Evolutionary conservation across 306 rosid species (phyloP).

Genomic region (Coriaria nepalensis): DNA sequence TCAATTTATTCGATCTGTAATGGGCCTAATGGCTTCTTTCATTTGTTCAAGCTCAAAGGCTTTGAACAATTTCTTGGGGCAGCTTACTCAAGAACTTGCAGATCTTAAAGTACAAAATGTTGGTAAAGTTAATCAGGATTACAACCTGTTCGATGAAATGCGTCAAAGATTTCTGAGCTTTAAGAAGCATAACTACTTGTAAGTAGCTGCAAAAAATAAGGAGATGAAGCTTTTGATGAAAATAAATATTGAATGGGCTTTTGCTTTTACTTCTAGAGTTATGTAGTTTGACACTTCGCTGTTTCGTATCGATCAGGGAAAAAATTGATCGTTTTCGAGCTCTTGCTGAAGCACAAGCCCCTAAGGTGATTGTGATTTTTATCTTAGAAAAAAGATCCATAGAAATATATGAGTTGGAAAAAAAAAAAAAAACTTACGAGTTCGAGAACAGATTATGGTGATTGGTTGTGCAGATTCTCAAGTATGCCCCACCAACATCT

Average conservation of each 20-base stretch:
- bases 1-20: too few species aligned
- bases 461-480: slow-evolving; percentile 95
- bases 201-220: slow-evolving; percentile 18
- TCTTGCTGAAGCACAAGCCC: slow-evolving; percentile 63
- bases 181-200: slow-evolving; percentile 56
- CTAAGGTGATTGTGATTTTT: slow-evolving; percentile 40
- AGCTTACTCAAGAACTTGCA: slow-evolving; percentile 10
- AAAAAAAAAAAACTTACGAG: slow-evolving; percentile 32
- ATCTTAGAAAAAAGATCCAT: neutral
- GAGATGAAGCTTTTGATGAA: neutral
- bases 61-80: slow-evolving; percentile 10
- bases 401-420: slow-evolving; percentile 37
- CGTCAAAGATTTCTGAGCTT: slow-evolving; percentile 55
- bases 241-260: neutral
- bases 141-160: slow-evolving; percentile 47
- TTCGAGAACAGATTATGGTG: slow-evolving; percentile 71
- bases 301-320: slow-evolving; percentile 34
- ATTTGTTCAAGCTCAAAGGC: slow-evolving; percentile 23
- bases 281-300: too few species aligned
- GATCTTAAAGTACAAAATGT: slow-evolving; percentile 13
- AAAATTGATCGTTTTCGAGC: slow-evolving; percentile 46
- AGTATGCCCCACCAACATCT: slow-evolving; percentile 84
- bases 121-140: slow-evolving; percentile 19
- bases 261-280: too few species aligned
- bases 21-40: too few species aligned